Evolutionary conservation across 2,329 filamentous ascomycete genomes (phyloP).

Genomic region (Monosporascus sp.): DNA sequence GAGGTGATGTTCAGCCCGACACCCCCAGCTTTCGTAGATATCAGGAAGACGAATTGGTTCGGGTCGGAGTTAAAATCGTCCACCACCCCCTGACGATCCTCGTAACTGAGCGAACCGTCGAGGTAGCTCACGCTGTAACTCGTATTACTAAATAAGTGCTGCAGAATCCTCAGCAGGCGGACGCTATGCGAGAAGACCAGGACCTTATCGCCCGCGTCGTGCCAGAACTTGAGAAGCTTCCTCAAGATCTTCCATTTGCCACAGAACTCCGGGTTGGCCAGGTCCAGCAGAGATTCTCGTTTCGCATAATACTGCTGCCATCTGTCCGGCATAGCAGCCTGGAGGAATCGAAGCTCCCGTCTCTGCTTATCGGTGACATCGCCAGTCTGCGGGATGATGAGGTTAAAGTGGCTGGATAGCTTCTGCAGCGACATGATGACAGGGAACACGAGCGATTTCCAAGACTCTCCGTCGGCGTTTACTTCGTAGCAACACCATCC

Average conservation of each 20-base stretch:
- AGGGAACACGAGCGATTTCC: constrained; percentile 79
- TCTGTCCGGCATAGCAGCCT: constrained; percentile 65
- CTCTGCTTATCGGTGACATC: constrained; percentile 68
- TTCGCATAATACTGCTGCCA: constrained; percentile 71
- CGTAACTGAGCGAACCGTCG: constrained; percentile 77
- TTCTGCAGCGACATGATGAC: constrained; percentile 79
- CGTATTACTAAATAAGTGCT: constrained; percentile 80
- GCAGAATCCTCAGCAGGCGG: constrained; percentile 74
- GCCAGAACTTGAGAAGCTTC: constrained; percentile 84
- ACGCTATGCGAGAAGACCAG: constrained; percentile 94
- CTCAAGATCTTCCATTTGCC: constrained; percentile 94
- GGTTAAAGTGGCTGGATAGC: constrained; percentile 85
- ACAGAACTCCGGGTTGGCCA: constrained; percentile 85
- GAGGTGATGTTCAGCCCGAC: constrained; percentile 95
- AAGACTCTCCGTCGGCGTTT: constrained; percentile 58
- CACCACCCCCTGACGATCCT: constrained; percentile 75
- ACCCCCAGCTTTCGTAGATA: constrained; percentile 88
- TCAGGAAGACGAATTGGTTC: constrained; percentile 87
- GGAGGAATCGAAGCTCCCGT: constrained; percentile 69
- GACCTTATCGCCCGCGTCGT: constrained; percentile 85
- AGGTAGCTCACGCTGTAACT: constrained; percentile 88
- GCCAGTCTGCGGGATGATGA: constrained; percentile 64
- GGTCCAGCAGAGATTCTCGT: constrained; percentile 72
- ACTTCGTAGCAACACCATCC: constrained; percentile 74
- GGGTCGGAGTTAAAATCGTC: constrained; percentile 89